These are phyloP conservation scores for Phytophthora foliorum DNA, from an alignment of 352 stramenopile species.

Conservation along the genomic window DNA sequence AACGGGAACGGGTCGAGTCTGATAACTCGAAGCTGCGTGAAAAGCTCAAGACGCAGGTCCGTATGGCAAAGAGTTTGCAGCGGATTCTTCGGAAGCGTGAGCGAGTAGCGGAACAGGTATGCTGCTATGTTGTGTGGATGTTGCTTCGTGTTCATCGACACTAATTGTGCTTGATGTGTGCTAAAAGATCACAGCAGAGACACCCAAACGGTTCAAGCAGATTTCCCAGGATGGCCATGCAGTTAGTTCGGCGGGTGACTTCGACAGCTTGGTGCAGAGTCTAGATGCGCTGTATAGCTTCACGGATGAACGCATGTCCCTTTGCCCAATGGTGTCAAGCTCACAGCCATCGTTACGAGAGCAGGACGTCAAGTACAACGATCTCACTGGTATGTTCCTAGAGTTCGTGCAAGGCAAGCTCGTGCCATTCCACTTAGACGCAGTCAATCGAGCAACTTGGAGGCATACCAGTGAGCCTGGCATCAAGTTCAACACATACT, in stretches of 20 bases:
- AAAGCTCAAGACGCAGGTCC: slow-evolving; percentile 55
- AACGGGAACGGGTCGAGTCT: slow-evolving; percentile 37
- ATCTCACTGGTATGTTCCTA: slow-evolving; percentile 37
- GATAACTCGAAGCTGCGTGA: slow-evolving; percentile 56
- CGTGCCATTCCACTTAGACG: slow-evolving; percentile 36
- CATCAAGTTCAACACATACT: slow-evolving; percentile 41
- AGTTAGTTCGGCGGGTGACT: neutral
- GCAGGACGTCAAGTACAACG: slow-evolving; percentile 43
- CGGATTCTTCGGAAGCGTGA: slow-evolving; percentile 44
- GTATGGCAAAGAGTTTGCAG: slow-evolving; percentile 49
- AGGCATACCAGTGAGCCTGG: slow-evolving; percentile 29
- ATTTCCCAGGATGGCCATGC: neutral
- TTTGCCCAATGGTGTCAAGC: slow-evolving; percentile 10
- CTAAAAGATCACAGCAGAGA: slow-evolving; percentile 14
- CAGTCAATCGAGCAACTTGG: slow-evolving; percentile 29
- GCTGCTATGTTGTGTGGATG: neutral
- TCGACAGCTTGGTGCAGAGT: slow-evolving; percentile 17
- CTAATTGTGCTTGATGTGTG: neutral
- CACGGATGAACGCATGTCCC: slow-evolving; percentile 18
- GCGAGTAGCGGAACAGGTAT: slow-evolving; percentile 39
- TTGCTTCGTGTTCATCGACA: neutral
- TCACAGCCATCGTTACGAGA: slow-evolving; percentile 15
- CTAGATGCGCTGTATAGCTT: slow-evolving; percentile 19
- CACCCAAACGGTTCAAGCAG: slow-evolving; percentile 15
- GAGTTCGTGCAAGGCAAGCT: slow-evolving; percentile 40